Evolutionary conservation across 139 green algal genomes (phyloP), one percentile per base, ranked within the genome.

Genomic region (Tetraselmis striata): DNA sequence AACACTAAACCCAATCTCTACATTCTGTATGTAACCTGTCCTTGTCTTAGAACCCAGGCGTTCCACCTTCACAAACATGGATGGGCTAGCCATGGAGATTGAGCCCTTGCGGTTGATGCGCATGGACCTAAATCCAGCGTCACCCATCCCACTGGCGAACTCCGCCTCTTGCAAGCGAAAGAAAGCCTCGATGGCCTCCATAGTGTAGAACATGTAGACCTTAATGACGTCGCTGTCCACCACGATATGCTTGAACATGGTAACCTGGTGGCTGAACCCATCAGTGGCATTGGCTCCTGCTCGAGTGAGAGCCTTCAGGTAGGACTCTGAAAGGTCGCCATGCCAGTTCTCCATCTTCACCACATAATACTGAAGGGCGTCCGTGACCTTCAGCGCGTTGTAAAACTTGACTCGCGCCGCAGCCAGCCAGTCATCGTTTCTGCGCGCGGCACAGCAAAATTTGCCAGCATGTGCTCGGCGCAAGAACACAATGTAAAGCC

Each of bases 161-260:
- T 67, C 45, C 45, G 18, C 45, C 45, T 67, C 45, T 67, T 67
- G 45, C 45, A 67, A 67, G 45, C 45, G 45, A 67, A 67, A 67
- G 45, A 67, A 67, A 67, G 45, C 45, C 45, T 67, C 45, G 45
- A 67, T 67, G 45, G 45, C 45, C 45, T 67, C 45, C 45, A 67
- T 67, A 67, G 45, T 67, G 45, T 67, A 67, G 45, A 67, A 67
- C 45, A 67, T 67, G 45, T 67, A 67, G 45, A 67, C 45, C 45
- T 67, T 67, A 18, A 67, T 67, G 45, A 67, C 45, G 45, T 67
- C 45, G 45, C 45, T 67, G 18, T 67, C 45, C 45, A 67, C 45
- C 45, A 67, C 45, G 45, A 67, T 67, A 18, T 67, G 45, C 45
- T 67, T 67, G 45, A 67, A 67, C 45, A 67, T 67, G 45, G 45